Base-by-base conservation (phyloP, 208 protist species). In the Angomonas desouzai region DNA sequence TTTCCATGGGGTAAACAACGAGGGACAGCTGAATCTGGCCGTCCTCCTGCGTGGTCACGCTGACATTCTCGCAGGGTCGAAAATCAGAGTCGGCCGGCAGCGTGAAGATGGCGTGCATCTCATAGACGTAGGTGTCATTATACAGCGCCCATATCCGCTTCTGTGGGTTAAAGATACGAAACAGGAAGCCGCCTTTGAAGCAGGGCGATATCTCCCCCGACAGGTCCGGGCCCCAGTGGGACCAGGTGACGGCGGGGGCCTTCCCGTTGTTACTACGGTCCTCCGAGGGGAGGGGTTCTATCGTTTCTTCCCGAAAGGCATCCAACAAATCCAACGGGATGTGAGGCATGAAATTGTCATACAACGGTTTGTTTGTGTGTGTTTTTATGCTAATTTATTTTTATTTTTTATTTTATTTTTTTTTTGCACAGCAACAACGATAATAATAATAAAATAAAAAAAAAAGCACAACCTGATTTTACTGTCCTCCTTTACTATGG, bases 61-160 rank as follows among this genome's bases (percentile, higher is more conserved):
- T 60, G 43, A 53, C 65, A 25, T 68, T 62, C 27, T 48, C 53
- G 29, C 32, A 40, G 3, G 48, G 49, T 59, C 40, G 6, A 27
- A 38, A 48, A 6, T 70, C 40, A 28, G 57, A 34, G 22, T 34
- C 40, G 20, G 16, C 33, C 32, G 48, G 40, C 51, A 87, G 86
- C 11, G 48, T 70, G 45, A 87, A 79, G 1, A 62, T 70, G 55
- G 76, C 70, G 56, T 83, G 72, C 74, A 91, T 83, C 55, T 91
- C 76, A 51, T 77, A 87, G 40, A 62, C 63, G 56, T 63, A 80
- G 16, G 80, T 87, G 62, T 91, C 80, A 66, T 87, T 90, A 62
- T 90, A 90, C 16, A 90, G 63, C 9, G 72, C 71, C 83, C 83
- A 90, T 28, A 69, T 68, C 10, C 57, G 60, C 28, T 72, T 68